These are phyloP conservation scores for Leccinum truebloodii DNA, from an alignment of 768 basidiomycete genomes.

Conservation along the genomic window DNA sequence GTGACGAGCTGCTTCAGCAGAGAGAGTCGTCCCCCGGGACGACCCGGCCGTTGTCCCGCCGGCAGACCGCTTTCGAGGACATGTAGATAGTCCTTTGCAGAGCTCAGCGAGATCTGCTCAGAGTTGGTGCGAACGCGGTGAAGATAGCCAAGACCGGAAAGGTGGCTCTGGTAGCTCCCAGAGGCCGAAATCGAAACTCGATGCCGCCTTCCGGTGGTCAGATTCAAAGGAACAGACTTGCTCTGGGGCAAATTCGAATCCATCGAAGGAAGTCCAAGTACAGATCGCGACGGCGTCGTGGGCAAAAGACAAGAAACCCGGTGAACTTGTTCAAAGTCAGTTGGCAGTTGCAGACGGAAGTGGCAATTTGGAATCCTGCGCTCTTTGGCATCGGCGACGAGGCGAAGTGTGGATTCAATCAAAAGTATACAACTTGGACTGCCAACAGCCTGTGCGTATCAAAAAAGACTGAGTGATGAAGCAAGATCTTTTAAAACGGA, in stretches of 20 bases:
- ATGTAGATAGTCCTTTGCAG: constrained; percentile 15
- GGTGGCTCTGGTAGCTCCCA: constrained; percentile 47
- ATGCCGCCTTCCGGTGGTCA: constrained; percentile 17
- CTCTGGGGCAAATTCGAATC: constrained; percentile 22
- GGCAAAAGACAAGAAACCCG: not conserved
- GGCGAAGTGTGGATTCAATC: not conserved
- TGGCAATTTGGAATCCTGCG: constrained; percentile 9
- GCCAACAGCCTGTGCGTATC: not conserved
- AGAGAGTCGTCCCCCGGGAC: constrained; percentile 18
- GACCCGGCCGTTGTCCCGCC: constrained; percentile 13
- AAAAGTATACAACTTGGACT: constrained; percentile 8
- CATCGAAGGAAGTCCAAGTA: constrained; percentile 8
- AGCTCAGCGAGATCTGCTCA: constrained; percentile 20
- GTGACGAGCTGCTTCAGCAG: constrained; percentile 30
- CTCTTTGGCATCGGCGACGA: not conserved
- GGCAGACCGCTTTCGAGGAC: constrained; percentile 18
- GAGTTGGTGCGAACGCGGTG: constrained; percentile 39
- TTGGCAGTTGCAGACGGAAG: not conserved
- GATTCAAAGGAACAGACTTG: constrained; percentile 27
- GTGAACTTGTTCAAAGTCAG: not conserved
- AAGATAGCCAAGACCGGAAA: constrained; percentile 35
- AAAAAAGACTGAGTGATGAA: constrained; percentile 2
- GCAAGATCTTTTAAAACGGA: constrained; percentile 20
- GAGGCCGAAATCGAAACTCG: constrained; percentile 33
- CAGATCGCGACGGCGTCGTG: not conserved